Conservation (phyloP, 2,329 filamentous ascomycete species). For the Diplodia scrobiculata region DNA sequence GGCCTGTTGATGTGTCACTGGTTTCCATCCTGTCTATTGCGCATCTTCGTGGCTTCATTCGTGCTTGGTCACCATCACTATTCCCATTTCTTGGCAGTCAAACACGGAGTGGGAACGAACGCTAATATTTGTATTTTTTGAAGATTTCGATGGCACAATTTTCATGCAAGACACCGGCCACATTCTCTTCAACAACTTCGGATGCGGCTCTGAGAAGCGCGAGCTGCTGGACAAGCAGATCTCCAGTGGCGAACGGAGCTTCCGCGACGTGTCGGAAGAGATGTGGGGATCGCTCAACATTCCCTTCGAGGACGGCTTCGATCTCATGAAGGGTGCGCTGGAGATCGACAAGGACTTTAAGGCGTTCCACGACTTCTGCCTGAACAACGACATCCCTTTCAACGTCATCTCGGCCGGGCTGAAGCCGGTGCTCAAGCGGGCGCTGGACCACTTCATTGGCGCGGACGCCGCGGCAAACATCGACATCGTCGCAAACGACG, state of each 20-base stretch:
- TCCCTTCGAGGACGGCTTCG: conserved; percentile 68
- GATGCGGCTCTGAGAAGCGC: conserved; percentile 61
- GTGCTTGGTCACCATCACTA: background rate
- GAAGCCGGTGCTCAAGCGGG: conserved; percentile 63
- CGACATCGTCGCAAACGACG: conserved; percentile 69
- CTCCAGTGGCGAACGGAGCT: conserved; percentile 65
- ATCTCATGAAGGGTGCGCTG: conserved; percentile 62
- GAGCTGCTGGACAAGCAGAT: conserved; percentile 64
- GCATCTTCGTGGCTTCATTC: background rate
- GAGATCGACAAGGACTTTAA: conserved; percentile 66
- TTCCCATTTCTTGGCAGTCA: background rate
- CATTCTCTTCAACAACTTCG: conserved; percentile 66
- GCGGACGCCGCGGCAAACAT: conserved; percentile 62
- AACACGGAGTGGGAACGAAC: background rate
- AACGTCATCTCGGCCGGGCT: conserved; percentile 70
- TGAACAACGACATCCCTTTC: conserved; percentile 64
- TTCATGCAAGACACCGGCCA: conserved; percentile 69
- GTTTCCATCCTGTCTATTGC: background rate
- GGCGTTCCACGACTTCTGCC: conserved; percentile 66
- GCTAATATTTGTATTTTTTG: background rate
- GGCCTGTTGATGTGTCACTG: background rate
- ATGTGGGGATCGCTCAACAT: conserved; percentile 70
- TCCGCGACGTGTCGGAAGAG: conserved; percentile 70
- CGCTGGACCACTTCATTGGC: conserved; percentile 66
- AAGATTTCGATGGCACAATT: conserved; percentile 72